Evolutionary conservation across 768 basidiomycete species (phyloP).

Genomic region (Boletus pseudo-olivaceus): DNA sequence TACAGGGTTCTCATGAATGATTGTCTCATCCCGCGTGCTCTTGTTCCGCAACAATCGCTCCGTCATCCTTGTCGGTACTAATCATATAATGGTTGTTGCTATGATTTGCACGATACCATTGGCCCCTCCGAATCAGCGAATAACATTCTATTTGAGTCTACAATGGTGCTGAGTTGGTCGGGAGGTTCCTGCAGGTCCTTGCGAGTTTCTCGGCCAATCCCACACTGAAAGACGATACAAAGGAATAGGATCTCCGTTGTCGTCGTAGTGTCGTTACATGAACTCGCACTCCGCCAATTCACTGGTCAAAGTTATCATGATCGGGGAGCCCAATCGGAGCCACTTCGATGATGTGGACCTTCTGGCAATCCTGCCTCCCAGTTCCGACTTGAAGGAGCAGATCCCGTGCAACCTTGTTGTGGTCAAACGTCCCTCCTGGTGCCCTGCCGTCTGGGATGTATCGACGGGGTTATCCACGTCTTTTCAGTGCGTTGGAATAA

Average conservation of each 20-base stretch:
- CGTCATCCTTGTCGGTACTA: background rate
- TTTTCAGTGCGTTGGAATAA: too few relatives aligned
- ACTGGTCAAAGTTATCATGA: too few relatives aligned
- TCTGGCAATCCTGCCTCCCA: too few relatives aligned
- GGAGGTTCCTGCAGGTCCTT: too few relatives aligned
- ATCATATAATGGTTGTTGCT: background rate
- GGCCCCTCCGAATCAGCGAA: background rate
- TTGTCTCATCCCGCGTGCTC: background rate
- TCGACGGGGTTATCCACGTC: too few relatives aligned
- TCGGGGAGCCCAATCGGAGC: too few relatives aligned
- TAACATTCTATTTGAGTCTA: background rate
- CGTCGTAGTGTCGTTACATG: background rate
- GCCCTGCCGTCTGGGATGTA: too few relatives aligned
- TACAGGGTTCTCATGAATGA: conserved; percentile 43
- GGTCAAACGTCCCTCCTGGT: too few relatives aligned
- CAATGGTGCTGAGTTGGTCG: too few relatives aligned
- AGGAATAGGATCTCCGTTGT: background rate
- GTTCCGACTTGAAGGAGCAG: too few relatives aligned
- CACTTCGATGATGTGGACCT: too few relatives aligned
- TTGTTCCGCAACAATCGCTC: background rate
- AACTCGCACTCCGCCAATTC: background rate
- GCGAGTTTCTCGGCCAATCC: background rate
- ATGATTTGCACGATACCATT: background rate
- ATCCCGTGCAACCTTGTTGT: too few relatives aligned
- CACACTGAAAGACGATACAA: background rate